Evolutionary conservation across 352 stramenopile genomes (phyloP).

Genomic region (Phytophthora boehmeriae): DNA sequence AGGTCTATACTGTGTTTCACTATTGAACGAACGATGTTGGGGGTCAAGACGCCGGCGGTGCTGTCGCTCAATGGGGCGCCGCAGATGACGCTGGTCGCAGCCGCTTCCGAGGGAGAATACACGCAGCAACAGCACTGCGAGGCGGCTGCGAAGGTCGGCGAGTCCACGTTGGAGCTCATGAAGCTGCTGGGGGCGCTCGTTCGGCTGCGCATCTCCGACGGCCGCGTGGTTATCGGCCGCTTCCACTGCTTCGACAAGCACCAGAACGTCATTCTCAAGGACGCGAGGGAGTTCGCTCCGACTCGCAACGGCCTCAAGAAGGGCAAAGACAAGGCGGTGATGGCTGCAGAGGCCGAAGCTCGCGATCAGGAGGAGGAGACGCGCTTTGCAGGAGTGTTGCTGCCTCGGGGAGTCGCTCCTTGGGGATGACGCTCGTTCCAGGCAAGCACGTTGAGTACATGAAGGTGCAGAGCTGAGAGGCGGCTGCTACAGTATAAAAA

Average conservation of each 20-base stretch:
- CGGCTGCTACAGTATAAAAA: not conserved
- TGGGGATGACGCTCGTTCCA: constrained; percentile 80
- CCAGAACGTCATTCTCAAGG: constrained; percentile 81
- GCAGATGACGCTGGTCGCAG: constrained; percentile 43
- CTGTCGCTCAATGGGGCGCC: constrained; percentile 68
- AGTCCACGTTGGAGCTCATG: constrained; percentile 62
- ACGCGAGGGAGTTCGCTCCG: constrained; percentile 66
- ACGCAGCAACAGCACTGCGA: constrained; percentile 25
- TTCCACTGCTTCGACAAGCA: constrained; percentile 88
- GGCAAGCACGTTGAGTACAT: constrained; percentile 82
- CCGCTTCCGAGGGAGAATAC: constrained; percentile 1
- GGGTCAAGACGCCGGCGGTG: constrained; percentile 45
- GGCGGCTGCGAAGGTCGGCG: constrained; percentile 31
- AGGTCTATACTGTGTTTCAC: not conserved
- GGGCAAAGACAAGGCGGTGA: constrained; percentile 32
- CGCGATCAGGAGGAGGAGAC: constrained; percentile 46
- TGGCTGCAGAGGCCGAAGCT: constrained; percentile 22
- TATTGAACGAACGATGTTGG: constrained; percentile 18
- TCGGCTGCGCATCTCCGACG: constrained; percentile 75
- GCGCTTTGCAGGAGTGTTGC: constrained; percentile 31
- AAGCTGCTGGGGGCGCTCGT: constrained; percentile 56
- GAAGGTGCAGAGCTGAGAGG: constrained; percentile 50
- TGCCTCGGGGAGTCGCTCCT: constrained; percentile 46
- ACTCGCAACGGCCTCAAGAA: constrained; percentile 32
- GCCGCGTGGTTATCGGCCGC: constrained; percentile 63